Base-by-base conservation (phyloP, 805 yeast species). In the Candida arabinofermentans region DNA sequence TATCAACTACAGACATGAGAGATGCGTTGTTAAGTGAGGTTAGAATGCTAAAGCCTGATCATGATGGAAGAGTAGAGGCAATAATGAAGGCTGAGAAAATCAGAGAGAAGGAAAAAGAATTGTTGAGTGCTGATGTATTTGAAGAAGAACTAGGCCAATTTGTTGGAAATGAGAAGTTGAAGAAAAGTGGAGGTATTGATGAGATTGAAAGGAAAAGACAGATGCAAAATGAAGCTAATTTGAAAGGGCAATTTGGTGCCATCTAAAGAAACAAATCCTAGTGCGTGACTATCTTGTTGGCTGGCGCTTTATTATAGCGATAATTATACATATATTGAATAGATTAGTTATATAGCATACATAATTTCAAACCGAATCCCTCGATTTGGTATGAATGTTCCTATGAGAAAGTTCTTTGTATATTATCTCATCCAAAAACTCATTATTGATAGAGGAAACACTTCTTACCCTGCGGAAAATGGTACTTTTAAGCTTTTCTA, bases 161-260 rank as follows among this genome's bases (percentile, higher is more conserved):
- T 69, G 96, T 91, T 7, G 90, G 73, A 6, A 91, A 81, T 33
- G 73, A 77, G 23, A 84, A 74, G 56, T 69, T 91, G 43, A 86
- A 86, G 56, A 83, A 79, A 48, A 77, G 89, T 16, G 97, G 97
- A 5, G 97, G 98, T 1, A 75, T 89, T 17, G 95, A 86, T 47
- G 97, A 88, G 53, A 67, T 86, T 17, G 98, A 91, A 52, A 70
- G 86, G 45, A 50, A 71, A 37, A 70, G 96, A 44, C 71, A 69
- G 50, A 65, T 72, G 46, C 81, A 86, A 49, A 95, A 88, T 62
- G 79, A 74, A 41, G 82, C 82, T 50, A 85, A 85, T 53, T 65
- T 88, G 46, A 79, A 80, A 52, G 74, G 70, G 17, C 67, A 64
- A 21, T 71, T 72, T 49, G 67, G 53, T n/a, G 41, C 39, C 7